Percentiles rank a stretch among this genome's conserved stretches.
phyloP scores from a whole-genome alignment of 495 filamentous ascomycete genomes.

The Penicillium flavigenum region DNA sequence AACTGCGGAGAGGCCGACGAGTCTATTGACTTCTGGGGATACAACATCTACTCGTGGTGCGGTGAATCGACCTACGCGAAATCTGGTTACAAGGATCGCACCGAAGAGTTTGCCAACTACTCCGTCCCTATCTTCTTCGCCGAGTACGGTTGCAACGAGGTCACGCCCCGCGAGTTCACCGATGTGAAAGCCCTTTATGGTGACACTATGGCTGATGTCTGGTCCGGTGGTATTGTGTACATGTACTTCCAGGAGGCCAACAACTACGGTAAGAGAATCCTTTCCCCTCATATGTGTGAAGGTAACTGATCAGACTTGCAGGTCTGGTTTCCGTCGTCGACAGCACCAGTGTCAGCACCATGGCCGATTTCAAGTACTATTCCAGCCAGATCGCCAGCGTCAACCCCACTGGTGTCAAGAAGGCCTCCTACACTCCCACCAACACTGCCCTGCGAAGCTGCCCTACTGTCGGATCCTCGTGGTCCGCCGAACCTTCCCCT shows the following conservation, averaged over 20 bases:
- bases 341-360: conserved; percentile 54
- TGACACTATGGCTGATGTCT: conserved; percentile 74
- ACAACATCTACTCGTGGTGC: conserved; percentile 99
- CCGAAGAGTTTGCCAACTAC: conserved; percentile 80
- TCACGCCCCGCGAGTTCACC: conserved; percentile 72
- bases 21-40: conserved; percentile 93
- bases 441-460: conserved; percentile 73
- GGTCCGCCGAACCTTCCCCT: conserved; percentile 61
- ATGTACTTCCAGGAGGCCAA: conserved; percentile 95
- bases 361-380: conserved; percentile 73
- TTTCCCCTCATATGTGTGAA: background rate
- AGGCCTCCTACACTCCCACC: conserved; percentile 69
- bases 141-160: conserved; percentile 93
- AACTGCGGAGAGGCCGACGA: conserved; percentile 70
- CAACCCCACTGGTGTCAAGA: conserved; percentile 63
- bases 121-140: conserved; percentile 94
- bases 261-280: conserved; percentile 66
- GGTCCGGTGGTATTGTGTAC: conserved; percentile 94
- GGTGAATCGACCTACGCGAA: conserved; percentile 68
- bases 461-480: conserved; percentile 61
- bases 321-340: conserved; percentile 71
- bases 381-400: conserved; percentile 66
- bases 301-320: conserved; percentile 12
- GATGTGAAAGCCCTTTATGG: conserved; percentile 86
- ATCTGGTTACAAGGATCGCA: conserved; percentile 78